A percentile compares a stretch with the other conserved stretches of the same genome.
phyloP scores from a whole-genome alignment of 2,329 filamentous ascomycete species.

The Neonectria magnoliae region DNA sequence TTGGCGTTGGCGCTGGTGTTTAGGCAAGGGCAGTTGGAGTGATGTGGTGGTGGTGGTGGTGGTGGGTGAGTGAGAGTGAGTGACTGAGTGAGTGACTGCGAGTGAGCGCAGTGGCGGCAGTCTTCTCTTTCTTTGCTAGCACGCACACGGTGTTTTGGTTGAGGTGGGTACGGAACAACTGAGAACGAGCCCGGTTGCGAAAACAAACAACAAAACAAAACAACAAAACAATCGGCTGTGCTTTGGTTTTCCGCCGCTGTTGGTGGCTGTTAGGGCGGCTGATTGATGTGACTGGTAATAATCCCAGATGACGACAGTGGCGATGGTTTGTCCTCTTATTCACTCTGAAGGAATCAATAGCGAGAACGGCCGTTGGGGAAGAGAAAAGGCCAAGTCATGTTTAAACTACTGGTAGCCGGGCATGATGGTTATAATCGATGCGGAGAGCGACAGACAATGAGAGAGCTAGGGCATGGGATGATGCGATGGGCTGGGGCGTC shows the following conservation, averaged over 20 bases:
- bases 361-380: conserved; percentile 16
- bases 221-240: background rate
- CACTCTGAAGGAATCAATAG: background rate
- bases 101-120: background rate
- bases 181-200: background rate
- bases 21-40: conserved; percentile 31
- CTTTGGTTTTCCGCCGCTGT: conserved; percentile 18
- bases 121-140: conserved; percentile 2
- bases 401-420: conserved; percentile 23
- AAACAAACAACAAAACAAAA: conserved; percentile 8
- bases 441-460: conserved; percentile 19
- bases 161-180: conserved; percentile 1
- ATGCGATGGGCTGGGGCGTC: conserved; percentile 24
- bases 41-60: no score
- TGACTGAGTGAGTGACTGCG: background rate
- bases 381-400: conserved; percentile 1
- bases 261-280: conserved; percentile 10
- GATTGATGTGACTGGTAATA: conserved; percentile 4
- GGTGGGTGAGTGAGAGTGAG: no score
- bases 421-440: conserved; percentile 39
- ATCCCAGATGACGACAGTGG: background rate
- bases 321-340: background rate
- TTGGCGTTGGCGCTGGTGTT: background rate
- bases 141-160: conserved; percentile 9
- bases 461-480: conserved; percentile 26